Evolutionary conservation across 495 filamentous ascomycete species (phyloP).

Genomic region (Hyaloscypha bicolor): DNA sequence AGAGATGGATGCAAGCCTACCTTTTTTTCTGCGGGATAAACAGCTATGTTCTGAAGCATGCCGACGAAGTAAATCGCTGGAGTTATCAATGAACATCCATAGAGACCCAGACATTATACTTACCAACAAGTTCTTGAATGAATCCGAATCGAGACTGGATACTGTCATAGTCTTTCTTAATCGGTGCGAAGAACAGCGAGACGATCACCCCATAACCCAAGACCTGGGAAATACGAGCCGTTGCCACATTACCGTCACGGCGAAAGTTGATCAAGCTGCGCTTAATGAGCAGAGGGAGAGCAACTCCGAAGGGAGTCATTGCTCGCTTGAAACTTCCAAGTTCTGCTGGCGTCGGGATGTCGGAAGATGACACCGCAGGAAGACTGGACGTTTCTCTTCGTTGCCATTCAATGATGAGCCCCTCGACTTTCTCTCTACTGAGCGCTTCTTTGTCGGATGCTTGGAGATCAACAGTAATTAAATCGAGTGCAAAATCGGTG

Average conservation of each 20-base stretch:
- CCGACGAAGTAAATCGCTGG: slow-evolving; percentile 67
- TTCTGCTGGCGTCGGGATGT: slow-evolving; percentile 65
- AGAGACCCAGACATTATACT: neutral
- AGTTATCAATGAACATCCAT: neutral
- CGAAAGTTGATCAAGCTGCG: slow-evolving; percentile 68
- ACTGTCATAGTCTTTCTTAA: slow-evolving; percentile 64
- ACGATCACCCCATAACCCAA: slow-evolving; percentile 65
- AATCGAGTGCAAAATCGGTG: slow-evolving; percentile 72
- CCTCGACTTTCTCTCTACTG: slow-evolving; percentile 58
- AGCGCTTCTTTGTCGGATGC: slow-evolving; percentile 55
- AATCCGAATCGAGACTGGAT: slow-evolving; percentile 71
- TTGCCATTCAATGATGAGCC: slow-evolving; percentile 55
- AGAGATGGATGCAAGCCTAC: neutral
- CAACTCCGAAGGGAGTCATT: slow-evolving; percentile 58
- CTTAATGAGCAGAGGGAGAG: slow-evolving; percentile 63
- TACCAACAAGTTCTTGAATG: slow-evolving; percentile 56
- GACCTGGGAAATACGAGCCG: slow-evolving; percentile 68
- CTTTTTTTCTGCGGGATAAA: slow-evolving; percentile 52
- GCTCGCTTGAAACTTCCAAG: slow-evolving; percentile 62
- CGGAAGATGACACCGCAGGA: slow-evolving; percentile 37
- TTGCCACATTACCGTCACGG: slow-evolving; percentile 62
- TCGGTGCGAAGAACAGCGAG: slow-evolving; percentile 70
- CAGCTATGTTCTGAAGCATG: slow-evolving; percentile 74
- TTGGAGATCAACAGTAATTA: slow-evolving; percentile 72
- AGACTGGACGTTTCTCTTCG: neutral